These are phyloP conservation scores for Colletotrichum navitas DNA, from an alignment of 2,329 filamentous ascomycete genomes.

Conservation along the genomic window DNA sequence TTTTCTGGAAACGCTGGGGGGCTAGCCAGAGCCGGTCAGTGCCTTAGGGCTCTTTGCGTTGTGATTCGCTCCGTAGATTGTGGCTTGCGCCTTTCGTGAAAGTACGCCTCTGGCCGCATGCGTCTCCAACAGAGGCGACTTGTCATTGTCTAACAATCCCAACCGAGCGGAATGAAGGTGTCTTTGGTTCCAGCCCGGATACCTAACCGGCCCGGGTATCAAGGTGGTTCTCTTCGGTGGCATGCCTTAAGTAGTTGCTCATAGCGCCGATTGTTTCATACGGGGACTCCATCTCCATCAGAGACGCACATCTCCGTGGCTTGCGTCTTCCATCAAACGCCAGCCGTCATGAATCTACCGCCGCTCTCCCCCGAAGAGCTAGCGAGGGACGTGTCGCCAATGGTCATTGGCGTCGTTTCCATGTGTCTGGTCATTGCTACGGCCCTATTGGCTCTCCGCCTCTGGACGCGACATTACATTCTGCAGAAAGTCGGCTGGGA, in stretches of 20 bases:
- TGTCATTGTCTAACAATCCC: background rate
- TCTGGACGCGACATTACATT: constrained; percentile 46
- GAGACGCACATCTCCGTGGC: background rate
- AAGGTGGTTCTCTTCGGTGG: background rate
- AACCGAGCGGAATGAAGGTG: background rate
- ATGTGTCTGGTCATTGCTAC: constrained; percentile 44
- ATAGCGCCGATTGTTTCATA: background rate
- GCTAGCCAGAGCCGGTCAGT: background rate
- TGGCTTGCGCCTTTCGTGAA: background rate
- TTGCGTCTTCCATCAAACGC: background rate
- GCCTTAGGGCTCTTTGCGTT: background rate
- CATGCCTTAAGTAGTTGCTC: background rate
- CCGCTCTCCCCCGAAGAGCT: constrained; percentile 29
- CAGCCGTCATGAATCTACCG: constrained; percentile 23
- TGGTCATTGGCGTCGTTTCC: constrained; percentile 40
- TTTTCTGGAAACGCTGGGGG: constrained; percentile 1
- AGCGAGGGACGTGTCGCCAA: constrained; percentile 37
- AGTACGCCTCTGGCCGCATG: constrained; percentile 2
- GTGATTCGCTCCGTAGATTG: too few relatives aligned
- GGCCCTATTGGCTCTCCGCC: constrained; percentile 43
- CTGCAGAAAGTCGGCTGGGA: constrained; percentile 47
- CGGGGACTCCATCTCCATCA: background rate
- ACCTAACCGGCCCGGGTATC: background rate
- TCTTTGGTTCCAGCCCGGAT: background rate
- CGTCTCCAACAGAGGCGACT: background rate